A percentile compares a stretch with the other conserved stretches of the same genome.
Conservation (phyloP, 2,329 filamentous ascomycete species). For the Clarireedia homoeocarpa region DNA sequence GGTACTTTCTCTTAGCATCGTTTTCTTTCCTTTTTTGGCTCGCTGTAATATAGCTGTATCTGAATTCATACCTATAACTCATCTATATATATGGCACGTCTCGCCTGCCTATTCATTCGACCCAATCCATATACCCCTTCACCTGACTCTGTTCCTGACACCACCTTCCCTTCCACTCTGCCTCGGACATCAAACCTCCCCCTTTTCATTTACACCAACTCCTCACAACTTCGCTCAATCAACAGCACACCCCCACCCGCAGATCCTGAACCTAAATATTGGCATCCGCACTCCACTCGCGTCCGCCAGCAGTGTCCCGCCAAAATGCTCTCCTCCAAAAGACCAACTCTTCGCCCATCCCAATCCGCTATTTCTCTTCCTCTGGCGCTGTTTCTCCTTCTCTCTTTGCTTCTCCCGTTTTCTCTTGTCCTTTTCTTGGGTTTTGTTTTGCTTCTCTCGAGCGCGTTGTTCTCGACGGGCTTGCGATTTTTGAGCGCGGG, state of each 20-base stretch:
- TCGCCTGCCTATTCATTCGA: too few species aligned
- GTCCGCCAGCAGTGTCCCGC: slow-evolving; percentile 2
- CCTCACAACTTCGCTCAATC: neutral
- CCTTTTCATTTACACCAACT: neutral
- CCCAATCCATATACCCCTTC: too few species aligned
- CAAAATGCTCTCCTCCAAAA: slow-evolving; percentile 4
- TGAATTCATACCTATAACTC: too few species aligned
- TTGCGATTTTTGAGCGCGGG: neutral
- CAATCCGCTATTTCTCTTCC: neutral
- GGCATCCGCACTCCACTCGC: slow-evolving; percentile 2
- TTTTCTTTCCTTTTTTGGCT: too few species aligned
- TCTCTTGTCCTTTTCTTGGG: slow-evolving; percentile 4
- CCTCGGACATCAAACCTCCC: slow-evolving; percentile 15
- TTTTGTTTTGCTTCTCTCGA: neutral
- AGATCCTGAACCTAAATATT: slow-evolving; percentile 1
- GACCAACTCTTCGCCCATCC: slow-evolving; percentile 5
- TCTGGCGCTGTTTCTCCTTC: slow-evolving; percentile 8
- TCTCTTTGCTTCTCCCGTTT: slow-evolving; percentile 10
- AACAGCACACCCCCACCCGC: neutral
- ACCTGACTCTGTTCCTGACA: slow-evolving; percentile 1
- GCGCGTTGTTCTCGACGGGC: neutral
- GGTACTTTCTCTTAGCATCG: too few species aligned
- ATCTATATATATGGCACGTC: too few species aligned
- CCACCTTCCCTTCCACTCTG: neutral
- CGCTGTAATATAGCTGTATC: too few species aligned